These are phyloP conservation scores for Batrachochytrium dendrobatidis DNA, from an alignment of 371 early-diverging fungal species.

Conservation along the genomic window DNA sequence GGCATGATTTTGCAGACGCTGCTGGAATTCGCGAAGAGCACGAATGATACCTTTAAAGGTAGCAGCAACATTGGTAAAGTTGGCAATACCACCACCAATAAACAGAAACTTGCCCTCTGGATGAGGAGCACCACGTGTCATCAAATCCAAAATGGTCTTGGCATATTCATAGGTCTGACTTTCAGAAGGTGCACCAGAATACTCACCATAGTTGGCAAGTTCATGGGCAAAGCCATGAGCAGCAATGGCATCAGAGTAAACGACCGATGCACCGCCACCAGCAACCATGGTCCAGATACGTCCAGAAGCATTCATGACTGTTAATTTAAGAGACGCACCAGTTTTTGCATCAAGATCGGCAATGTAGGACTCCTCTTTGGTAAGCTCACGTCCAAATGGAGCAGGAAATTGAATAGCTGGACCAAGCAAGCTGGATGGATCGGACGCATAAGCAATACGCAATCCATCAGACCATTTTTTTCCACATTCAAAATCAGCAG, in stretches of 20 bases:
- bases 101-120: constrained; percentile 90
- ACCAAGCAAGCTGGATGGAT: constrained; percentile 47
- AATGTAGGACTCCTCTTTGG: constrained; percentile 94
- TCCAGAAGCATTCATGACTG: constrained; percentile 88
- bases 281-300: constrained; percentile 99
- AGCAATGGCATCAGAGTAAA: constrained; percentile 91
- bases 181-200: constrained; percentile 97
- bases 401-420: constrained; percentile 97
- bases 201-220: constrained; percentile 98
- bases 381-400: constrained; percentile 94
- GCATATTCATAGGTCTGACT: constrained; percentile 97
- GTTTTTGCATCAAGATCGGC: constrained; percentile 96
- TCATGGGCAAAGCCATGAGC: constrained; percentile 87
- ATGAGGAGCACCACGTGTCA: constrained; percentile 82
- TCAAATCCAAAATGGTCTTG: constrained; percentile 93
- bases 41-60: constrained; percentile 98
- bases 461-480: constrained; percentile 39
- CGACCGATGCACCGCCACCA: constrained; percentile 97
- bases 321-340: constrained; percentile 94
- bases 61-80: constrained; percentile 97
- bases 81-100: constrained; percentile 98
- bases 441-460: constrained; percentile 26
- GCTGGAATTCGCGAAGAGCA: constrained; percentile 85
- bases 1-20: constrained; percentile 74
- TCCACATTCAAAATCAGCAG: constrained; percentile 94